Evolutionary conservation across 306 rosid species (phyloP).

Genomic region (Senna siamea): DNA sequence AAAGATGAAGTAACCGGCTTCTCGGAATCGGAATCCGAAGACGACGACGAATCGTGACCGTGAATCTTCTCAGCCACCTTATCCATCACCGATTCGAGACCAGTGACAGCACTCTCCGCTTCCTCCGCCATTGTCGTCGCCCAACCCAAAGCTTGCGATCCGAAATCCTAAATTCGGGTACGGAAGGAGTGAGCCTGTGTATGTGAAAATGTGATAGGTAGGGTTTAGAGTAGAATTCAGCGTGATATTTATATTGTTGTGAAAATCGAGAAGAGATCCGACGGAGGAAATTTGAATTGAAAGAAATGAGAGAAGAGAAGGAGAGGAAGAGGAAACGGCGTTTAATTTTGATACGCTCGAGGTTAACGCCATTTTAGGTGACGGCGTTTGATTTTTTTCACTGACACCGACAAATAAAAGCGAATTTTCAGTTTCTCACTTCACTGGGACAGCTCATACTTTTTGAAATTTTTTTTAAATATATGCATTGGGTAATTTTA

Average conservation of each 20-base stretch:
- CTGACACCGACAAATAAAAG: conserved; percentile 31
- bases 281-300: conserved; percentile 41
- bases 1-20: conserved; percentile 43
- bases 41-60: conserved; percentile 55
- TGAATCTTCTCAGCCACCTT: conserved; percentile 75
- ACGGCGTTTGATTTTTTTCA: conserved; percentile 26
- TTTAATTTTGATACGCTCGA: conserved; percentile 28
- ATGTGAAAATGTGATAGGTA: neutral
- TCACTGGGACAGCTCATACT: conserved; percentile 25
- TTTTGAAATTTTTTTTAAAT: no score
- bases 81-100: conserved; percentile 57
- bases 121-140: conserved; percentile 68
- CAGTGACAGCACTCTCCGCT: conserved; percentile 48
- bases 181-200: neutral
- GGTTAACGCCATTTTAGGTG: conserved; percentile 31
- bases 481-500: no score
- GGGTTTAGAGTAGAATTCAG: conserved; percentile 37
- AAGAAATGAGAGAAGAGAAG: neutral
- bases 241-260: conserved; percentile 39
- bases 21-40: conserved; percentile 67
- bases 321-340: conserved; percentile 35
- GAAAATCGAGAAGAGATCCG: conserved; percentile 41
- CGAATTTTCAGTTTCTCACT: no score
- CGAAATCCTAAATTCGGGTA: conserved; percentile 33
- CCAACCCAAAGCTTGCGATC: conserved; percentile 18